A percentile compares a stretch with the other conserved stretches of the same genome.
phyloP scores from a whole-genome alignment of 768 basidiomycete species.

The Collybia nuda region DNA sequence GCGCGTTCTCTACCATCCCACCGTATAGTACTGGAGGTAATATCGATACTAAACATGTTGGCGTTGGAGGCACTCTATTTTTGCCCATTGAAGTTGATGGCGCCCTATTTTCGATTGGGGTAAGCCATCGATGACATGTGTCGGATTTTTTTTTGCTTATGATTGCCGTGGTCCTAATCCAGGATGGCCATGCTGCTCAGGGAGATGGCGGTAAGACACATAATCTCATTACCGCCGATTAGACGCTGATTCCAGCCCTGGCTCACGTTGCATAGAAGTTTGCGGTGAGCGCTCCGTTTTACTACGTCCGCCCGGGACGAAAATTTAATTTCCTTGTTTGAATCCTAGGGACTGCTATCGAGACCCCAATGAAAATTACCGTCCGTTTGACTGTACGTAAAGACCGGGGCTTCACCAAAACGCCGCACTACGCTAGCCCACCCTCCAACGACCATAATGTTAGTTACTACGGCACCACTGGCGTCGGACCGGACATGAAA shows the following conservation, averaged over 20 bases:
- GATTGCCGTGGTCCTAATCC: not conserved
- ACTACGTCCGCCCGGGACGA: not conserved
- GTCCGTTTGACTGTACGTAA: constrained; percentile 58
- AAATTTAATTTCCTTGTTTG: not conserved
- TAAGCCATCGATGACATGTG: constrained; percentile 24
- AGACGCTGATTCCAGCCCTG: too few relatives aligned
- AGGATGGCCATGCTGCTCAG: constrained; percentile 70
- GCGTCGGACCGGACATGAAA: constrained; percentile 53
- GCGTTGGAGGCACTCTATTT: constrained; percentile 53
- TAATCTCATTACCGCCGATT: too few relatives aligned
- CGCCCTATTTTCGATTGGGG: constrained; percentile 61
- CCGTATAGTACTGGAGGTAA: constrained; percentile 64
- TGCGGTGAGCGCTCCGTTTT: constrained; percentile 41
- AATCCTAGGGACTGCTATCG: constrained; percentile 57
- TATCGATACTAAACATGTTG: constrained; percentile 58
- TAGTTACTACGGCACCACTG: constrained; percentile 59
- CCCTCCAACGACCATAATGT: constrained; percentile 23
- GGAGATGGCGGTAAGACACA: constrained; percentile 56
- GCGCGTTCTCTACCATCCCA: constrained; percentile 61
- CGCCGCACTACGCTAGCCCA: constrained; percentile 52
- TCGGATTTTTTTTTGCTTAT: not conserved
- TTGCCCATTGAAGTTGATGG: constrained; percentile 61
- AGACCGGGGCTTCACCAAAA: constrained; percentile 55
- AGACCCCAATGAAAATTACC: constrained; percentile 56
- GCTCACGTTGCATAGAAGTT: constrained; percentile 40